Evolutionary conservation across 129 eudicot genomes (phyloP).

Genomic region (Glebionis coronaria): DNA sequence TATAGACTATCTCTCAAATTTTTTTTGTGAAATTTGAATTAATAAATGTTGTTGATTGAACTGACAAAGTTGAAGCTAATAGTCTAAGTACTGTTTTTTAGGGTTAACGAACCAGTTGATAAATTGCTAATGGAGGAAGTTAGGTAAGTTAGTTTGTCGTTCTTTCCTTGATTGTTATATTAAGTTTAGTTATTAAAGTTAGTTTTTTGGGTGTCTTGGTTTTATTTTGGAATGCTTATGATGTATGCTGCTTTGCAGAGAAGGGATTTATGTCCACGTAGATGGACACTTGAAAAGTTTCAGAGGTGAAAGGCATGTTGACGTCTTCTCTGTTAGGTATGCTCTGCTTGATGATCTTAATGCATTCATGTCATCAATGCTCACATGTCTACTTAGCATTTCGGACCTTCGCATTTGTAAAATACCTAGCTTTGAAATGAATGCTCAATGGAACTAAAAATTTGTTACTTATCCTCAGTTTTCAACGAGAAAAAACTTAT

Average conservation of each 20-base stretch:
- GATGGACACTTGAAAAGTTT: constrained; percentile 80
- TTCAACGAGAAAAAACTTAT: neutral
- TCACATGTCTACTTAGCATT: neutral
- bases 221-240: neutral
- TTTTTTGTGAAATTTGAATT: neutral
- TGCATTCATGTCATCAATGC: neutral
- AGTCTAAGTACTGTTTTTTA: constrained; percentile 13
- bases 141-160: constrained; percentile 35
- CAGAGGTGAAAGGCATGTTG: constrained; percentile 60
- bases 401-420: neutral
- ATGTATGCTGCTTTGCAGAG: constrained; percentile 35
- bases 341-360: constrained; percentile 15
- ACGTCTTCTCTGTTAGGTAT: constrained; percentile 77
- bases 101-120: constrained; percentile 82
- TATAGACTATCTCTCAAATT: neutral
- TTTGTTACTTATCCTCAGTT: neutral
- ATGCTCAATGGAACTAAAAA: neutral
- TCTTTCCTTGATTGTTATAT: too few relatives aligned
- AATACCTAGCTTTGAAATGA: neutral
- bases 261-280: constrained; percentile 79
- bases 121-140: constrained; percentile 60
- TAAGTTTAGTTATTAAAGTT: neutral
- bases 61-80: neutral
- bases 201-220: neutral
- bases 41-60: too few relatives aligned